These are phyloP conservation scores for Isabelozyma heimii DNA, from an alignment of 805 yeast species.

Conservation along the genomic window DNA sequence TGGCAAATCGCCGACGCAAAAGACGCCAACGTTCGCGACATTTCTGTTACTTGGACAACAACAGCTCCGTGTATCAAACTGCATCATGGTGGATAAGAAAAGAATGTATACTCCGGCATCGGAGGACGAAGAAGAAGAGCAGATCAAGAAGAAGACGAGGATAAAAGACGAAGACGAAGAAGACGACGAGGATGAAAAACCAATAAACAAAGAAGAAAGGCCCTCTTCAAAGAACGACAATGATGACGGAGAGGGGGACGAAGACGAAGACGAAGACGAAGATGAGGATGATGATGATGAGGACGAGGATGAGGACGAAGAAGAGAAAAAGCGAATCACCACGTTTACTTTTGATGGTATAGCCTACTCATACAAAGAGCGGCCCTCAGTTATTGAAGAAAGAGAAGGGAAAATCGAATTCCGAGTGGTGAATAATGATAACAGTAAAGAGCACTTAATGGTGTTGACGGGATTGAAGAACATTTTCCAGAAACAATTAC, in stretches of 20 bases:
- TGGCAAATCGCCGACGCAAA: not conserved
- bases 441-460: constrained; percentile 80
- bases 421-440: constrained; percentile 94
- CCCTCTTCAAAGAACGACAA: constrained; percentile 5
- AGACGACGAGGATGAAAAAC: constrained; percentile 8
- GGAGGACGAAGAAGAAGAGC: constrained; percentile 25
- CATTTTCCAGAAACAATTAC: constrained; percentile 94
- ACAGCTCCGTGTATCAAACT: not conserved
- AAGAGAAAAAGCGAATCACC: constrained; percentile 39
- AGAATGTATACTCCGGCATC: constrained; percentile 20
- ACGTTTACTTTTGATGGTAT: constrained; percentile 73
- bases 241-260: constrained; percentile 24
- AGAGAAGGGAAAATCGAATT: constrained; percentile 91
- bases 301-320: constrained; percentile 43
- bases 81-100: constrained; percentile 32
- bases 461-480: constrained; percentile 93
- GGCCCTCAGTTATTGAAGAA: constrained; percentile 94
- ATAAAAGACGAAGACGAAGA: constrained; percentile 14
- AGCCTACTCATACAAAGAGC: constrained; percentile 78
- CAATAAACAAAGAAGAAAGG: not conserved
- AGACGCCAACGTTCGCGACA: not conserved
- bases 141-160: constrained; percentile 21
- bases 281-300: constrained; percentile 43
- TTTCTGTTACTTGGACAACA: not conserved
- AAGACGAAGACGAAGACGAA: constrained; percentile 26